Conservation (phyloP, 1,139 yeast species). For the Hemisphaericaspora lyxosophila region DNA sequence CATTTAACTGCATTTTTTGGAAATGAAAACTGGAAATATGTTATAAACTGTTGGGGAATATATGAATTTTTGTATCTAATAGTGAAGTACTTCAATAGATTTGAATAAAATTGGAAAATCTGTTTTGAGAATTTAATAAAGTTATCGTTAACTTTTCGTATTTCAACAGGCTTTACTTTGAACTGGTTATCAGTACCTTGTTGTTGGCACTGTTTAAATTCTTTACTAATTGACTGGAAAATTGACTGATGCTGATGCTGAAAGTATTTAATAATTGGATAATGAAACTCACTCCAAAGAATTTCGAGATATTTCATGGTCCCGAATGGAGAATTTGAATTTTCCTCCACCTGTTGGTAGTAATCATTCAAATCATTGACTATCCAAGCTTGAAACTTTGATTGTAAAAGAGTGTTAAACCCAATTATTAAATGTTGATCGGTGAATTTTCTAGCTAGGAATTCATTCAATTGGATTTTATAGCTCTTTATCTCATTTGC, state of each 20-base stretch:
- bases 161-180: conserved; percentile 47
- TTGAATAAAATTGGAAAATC: conserved; percentile 47
- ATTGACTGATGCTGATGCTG: conserved; percentile 40
- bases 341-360: conserved; percentile 11
- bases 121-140: conserved; percentile 50
- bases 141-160: conserved; percentile 54
- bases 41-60: conserved; percentile 29
- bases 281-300: conserved; percentile 62
- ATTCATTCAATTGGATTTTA: conserved; percentile 30
- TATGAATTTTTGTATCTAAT: conserved; percentile 35
- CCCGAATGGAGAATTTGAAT: conserved; percentile 23
- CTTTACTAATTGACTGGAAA: conserved; percentile 18
- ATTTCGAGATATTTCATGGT: conserved; percentile 42
- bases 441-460: conserved; percentile 29
- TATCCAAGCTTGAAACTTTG: conserved; percentile 42
- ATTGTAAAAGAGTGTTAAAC: conserved; percentile 41
- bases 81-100: conserved; percentile 36
- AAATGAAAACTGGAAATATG: conserved; percentile 21
- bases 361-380: conserved; percentile 31
- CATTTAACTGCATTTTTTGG: conserved; percentile 16
- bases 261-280: conserved; percentile 60
- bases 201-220: conserved; percentile 15
- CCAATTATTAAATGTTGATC: conserved; percentile 51
- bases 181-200: conserved; percentile 14
- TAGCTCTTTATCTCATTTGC: conserved; percentile 24